phyloP scores from a whole-genome alignment of 1,139 yeast species.

The Yamadazyma mexicana region DNA sequence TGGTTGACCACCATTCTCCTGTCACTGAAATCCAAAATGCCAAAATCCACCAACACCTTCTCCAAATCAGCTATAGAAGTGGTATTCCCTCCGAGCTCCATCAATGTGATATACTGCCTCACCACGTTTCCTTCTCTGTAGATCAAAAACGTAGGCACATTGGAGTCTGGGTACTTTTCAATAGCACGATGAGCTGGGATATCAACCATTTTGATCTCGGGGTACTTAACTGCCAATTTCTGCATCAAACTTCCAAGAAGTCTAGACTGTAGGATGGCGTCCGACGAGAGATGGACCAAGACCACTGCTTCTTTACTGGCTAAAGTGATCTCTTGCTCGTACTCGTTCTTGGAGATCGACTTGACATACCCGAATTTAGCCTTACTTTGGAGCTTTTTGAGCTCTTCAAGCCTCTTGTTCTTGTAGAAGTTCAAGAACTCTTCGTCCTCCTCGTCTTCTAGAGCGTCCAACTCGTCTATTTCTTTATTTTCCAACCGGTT shows the following conservation, averaged over 20 bases:
- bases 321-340: constrained; percentile 79
- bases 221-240: constrained; percentile 55
- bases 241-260: constrained; percentile 57
- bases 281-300: constrained; percentile 73
- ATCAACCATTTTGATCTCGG: constrained; percentile 89
- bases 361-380: constrained; percentile 76
- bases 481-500: constrained; percentile 74
- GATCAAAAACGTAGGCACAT: constrained; percentile 87
- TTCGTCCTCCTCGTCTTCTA: constrained; percentile 80
- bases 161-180: constrained; percentile 84
- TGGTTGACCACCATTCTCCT: constrained; percentile 63
- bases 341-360: constrained; percentile 84
- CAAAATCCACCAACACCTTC: constrained; percentile 59
- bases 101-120: constrained; percentile 76
- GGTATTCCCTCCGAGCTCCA: constrained; percentile 82
- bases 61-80: constrained; percentile 71
- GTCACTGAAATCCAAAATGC: constrained; percentile 67
- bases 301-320: constrained; percentile 66
- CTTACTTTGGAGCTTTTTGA: constrained; percentile 57
- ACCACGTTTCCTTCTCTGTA: constrained; percentile 75
- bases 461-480: constrained; percentile 74
- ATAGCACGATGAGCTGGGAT: constrained; percentile 87
- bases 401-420: constrained; percentile 71
- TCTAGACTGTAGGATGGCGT: constrained; percentile 72
- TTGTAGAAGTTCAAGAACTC: constrained; percentile 73